Evolutionary conservation across 192 early-diverging fungal genomes (phyloP).

Genomic region (Oehlia diaphana): DNA sequence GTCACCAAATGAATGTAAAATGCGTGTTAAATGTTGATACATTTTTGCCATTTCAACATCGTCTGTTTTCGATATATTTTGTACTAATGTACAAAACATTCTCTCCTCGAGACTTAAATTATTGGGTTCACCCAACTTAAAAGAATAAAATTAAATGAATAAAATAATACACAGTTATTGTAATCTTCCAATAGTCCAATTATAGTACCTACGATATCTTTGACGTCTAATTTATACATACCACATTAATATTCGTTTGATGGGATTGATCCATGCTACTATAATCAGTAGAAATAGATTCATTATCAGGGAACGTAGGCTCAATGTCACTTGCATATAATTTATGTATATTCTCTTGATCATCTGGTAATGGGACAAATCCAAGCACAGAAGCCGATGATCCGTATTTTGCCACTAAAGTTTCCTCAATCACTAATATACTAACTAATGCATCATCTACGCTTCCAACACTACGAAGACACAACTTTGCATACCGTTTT

Average conservation of each 20-base stretch:
- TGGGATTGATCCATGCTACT: background rate
- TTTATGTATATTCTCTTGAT: slow-evolving; percentile 27
- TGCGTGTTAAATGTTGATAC: slow-evolving; percentile 20
- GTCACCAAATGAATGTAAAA: slow-evolving; percentile 4
- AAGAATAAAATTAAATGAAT: background rate
- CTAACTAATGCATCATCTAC: slow-evolving; percentile 19
- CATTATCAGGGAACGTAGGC: background rate
- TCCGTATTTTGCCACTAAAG: slow-evolving; percentile 18
- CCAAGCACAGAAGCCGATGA: slow-evolving; percentile 10
- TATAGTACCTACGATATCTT: background rate
- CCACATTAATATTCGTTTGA: no score
- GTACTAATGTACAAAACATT: background rate
- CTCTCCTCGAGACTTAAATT: background rate
- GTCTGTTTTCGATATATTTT: background rate
- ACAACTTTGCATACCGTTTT: background rate
- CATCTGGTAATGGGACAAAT: slow-evolving; percentile 9
- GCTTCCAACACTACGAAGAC: slow-evolving; percentile 19
- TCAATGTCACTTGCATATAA: background rate
- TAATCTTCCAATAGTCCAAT: no score
- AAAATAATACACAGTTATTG: no score
- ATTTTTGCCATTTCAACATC: slow-evolving; percentile 20
- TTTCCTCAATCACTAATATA: slow-evolving; percentile 13
- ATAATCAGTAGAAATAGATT: background rate
- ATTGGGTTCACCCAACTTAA: background rate
- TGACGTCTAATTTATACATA: background rate